Base-by-base conservation (phyloP, 202 grass and related monocot species). In the Eragrostis tef region DNA sequence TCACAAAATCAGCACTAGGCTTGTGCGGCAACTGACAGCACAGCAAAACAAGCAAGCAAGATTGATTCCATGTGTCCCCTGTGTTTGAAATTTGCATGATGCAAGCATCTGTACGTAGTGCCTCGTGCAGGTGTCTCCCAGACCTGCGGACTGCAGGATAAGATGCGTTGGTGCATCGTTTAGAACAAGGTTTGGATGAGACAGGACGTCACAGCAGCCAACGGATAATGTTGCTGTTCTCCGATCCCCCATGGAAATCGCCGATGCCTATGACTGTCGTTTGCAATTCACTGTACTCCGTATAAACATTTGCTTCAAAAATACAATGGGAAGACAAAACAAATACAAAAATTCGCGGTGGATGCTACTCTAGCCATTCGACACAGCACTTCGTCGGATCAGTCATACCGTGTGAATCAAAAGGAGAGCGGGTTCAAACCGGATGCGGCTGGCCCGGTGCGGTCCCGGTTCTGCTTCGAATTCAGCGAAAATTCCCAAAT, bases 11-110 rank as follows among this genome's bases (percentile, higher is more conserved):
- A 44, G 3, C 75, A 78, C 60, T 29, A n/a, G 47, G 45, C 22
- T 7, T 60, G 52, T 11, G 2, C 15, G 75, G 26, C 39, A 61
- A 21, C 22, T 22, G 48, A 39, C 50, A 54, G 27, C 22, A 14
- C 20, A 36, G 21, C 44, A 9, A 54, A 68, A 67, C 77, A 68
- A 79, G 20, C 17, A n/a, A 54, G 52, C 9, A 75, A 9, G 61
- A 16, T 45, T 46, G 65, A 83, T 87, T 82, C 65, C 36, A 26
- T 17, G 1, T 80, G 77, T 71, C 34, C 51, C 63, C 58, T 67
- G 29, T 42, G 39, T 47, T 74, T 17, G 51, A 83, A 83, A 79
- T 84, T 84, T 61, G 15, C 47, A 16, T 22, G 8, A 4, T 61
- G 42, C 17, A 34, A 67, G 41, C 52, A 17, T 9, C 7, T 63